These are phyloP conservation scores for Linnemannia hyalina DNA, from an alignment of 192 early-diverging fungal species.

Conservation along the genomic window DNA sequence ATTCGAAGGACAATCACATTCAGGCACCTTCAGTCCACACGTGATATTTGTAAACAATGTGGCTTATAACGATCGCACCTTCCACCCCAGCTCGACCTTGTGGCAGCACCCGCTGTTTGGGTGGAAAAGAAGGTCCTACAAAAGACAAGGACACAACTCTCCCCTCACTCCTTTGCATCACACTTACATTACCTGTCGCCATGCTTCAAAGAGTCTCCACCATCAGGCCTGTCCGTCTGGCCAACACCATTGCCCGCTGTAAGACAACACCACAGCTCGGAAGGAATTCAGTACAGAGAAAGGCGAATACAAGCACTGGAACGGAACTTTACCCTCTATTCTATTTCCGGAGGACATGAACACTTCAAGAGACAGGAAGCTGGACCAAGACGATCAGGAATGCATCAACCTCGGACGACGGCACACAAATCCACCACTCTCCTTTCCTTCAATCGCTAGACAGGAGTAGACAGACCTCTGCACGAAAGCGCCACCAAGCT, in stretches of 20 bases:
- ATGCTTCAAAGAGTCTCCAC: slow-evolving; percentile 52
- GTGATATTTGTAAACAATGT: slow-evolving; percentile 37
- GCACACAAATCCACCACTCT: neutral
- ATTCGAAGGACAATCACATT: neutral
- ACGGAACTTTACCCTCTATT: neutral
- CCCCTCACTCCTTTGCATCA: neutral
- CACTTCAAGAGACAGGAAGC: neutral
- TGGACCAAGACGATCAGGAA: neutral
- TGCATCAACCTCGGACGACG: neutral
- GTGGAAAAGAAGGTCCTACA: neutral
- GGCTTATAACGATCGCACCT: slow-evolving; percentile 11
- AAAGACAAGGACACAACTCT: neutral
- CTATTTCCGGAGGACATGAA: neutral
- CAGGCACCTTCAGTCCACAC: neutral
- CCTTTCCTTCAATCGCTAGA: neutral
- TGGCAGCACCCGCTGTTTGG: neutral
- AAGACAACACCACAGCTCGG: slow-evolving; percentile 1
- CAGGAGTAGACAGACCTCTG: neutral
- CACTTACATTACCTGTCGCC: neutral
- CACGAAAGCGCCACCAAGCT: neutral
- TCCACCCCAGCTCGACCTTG: neutral
- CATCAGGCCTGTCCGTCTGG: slow-evolving; percentile 31
- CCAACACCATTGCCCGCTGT: slow-evolving; percentile 38
- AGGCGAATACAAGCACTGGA: neutral
- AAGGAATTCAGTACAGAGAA: neutral